Conservation (phyloP, 140 eudicot species). For the Cichorium intybus region DNA sequence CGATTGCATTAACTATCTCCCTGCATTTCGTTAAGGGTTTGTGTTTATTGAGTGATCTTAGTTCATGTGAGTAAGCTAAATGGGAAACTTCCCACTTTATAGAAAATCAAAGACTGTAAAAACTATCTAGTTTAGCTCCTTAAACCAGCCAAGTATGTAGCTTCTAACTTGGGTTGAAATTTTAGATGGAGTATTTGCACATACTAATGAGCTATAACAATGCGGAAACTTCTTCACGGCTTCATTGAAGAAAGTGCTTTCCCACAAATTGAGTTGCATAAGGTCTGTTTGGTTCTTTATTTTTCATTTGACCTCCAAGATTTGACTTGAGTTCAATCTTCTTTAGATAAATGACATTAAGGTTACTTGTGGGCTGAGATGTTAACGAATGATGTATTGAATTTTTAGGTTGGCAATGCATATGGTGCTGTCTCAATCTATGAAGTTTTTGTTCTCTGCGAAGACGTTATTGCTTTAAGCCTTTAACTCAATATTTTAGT, state of each 20-base stretch:
- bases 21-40: constrained; percentile 13
- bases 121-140: constrained; percentile 21
- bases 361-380: constrained; percentile 46
- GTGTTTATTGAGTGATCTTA: no score
- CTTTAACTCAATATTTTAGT: constrained; percentile 20
- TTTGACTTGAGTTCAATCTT: constrained; percentile 44
- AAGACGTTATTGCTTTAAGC: constrained; percentile 38
- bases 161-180: constrained; percentile 87
- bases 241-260: constrained; percentile 42
- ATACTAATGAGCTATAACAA: constrained; percentile 83
- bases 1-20: not conserved
- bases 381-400: constrained; percentile 65
- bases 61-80: no score
- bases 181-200: constrained; percentile 90
- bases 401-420: constrained; percentile 88
- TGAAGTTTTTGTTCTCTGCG: constrained; percentile 66
- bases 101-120: not conserved
- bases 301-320: constrained; percentile 43
- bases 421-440: constrained; percentile 76
- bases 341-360: constrained; percentile 9
- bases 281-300: constrained; percentile 74
- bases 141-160: constrained; percentile 26
- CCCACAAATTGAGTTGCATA: constrained; percentile 26
- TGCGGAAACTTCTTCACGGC: constrained; percentile 78
- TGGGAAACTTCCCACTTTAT: not conserved